These are phyloP conservation scores for Cryptomeria japonica DNA, from an alignment of 75 land plant species.

Conservation along the genomic window DNA sequence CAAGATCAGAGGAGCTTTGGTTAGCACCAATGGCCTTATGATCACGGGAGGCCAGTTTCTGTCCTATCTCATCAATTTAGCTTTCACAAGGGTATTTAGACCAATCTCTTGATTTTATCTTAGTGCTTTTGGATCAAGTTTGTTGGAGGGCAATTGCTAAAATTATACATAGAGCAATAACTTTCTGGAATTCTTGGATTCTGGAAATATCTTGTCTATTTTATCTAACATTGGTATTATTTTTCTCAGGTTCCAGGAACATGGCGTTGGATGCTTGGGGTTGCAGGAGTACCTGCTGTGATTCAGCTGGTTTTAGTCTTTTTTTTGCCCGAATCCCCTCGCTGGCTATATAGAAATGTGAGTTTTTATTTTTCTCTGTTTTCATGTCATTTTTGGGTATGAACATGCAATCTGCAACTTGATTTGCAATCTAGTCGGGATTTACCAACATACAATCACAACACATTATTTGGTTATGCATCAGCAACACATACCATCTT, in stretches of 20 bases:
- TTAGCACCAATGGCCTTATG: constrained; percentile 70
- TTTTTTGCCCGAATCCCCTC: constrained; percentile 52
- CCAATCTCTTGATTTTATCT: no score
- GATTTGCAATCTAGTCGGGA: not conserved
- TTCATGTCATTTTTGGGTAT: not conserved
- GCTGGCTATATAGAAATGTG: constrained; percentile 46
- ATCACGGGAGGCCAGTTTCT: constrained; percentile 88
- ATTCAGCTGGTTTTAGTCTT: constrained; percentile 32
- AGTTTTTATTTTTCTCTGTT: not conserved
- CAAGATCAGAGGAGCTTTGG: constrained; percentile 79
- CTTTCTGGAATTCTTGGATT: no score
- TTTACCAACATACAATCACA: not conserved
- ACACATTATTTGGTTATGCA: not conserved
- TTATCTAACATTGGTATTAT: not conserved
- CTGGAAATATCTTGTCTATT: not conserved
- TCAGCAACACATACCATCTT: not conserved
- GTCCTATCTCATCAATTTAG: constrained; percentile 73
- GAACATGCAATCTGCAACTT: not conserved
- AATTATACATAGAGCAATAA: no score
- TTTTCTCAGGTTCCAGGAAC: constrained; percentile 45
- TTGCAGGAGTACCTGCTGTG: constrained; percentile 44
- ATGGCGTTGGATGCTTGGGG: constrained; percentile 64
- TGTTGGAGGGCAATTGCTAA: not conserved
- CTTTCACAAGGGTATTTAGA: constrained; percentile 61
- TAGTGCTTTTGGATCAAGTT: no score